A percentile compares a stretch with the other conserved stretches of the same genome.
Conservation (phyloP, 768 basidiomycete genomes). For the Pholiota conissans region DNA sequence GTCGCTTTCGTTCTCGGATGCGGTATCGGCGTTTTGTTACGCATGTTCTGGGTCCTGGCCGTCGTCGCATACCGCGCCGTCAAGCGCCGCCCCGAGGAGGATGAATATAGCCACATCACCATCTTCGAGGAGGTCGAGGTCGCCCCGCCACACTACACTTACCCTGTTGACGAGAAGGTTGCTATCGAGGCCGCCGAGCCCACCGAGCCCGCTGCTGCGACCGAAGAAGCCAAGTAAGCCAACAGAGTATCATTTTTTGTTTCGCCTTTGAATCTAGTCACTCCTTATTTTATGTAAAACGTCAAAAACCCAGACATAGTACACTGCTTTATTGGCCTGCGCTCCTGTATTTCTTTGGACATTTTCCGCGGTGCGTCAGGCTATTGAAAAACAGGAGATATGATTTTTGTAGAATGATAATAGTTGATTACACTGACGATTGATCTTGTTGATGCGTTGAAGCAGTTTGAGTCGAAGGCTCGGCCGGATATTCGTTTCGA, state of each 20-base stretch:
- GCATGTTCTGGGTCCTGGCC: constrained; percentile 77
- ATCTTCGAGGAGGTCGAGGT: constrained; percentile 43
- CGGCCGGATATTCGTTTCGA: too few species aligned
- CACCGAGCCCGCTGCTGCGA: constrained; percentile 5
- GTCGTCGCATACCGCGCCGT: constrained; percentile 61
- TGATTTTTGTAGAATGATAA: neutral
- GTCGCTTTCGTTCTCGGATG: constrained; percentile 88
- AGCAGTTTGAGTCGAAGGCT: too few species aligned
- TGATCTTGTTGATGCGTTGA: too few species aligned
- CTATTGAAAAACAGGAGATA: neutral
- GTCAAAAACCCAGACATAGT: constrained; percentile 1
- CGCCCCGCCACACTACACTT: constrained; percentile 57
- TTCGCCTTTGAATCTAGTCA: neutral
- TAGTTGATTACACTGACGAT: too few species aligned
- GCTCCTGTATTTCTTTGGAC: neutral
- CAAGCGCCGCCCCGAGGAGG: constrained; percentile 40
- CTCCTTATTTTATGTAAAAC: constrained; percentile 5
- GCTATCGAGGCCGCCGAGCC: constrained; percentile 15
- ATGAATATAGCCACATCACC: constrained; percentile 36
- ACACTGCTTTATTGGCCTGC: neutral
- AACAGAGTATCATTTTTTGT: neutral
- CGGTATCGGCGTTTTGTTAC: constrained; percentile 77
- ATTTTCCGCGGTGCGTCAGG: neutral
- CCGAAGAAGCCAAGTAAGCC: constrained; percentile 15
- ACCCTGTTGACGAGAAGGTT: constrained; percentile 54